A percentile compares a stretch with the other conserved stretches of the same genome.
Evolutionary conservation across 164 flowering plant species (phyloP).

Genomic region (Aristolochia contorta): DNA sequence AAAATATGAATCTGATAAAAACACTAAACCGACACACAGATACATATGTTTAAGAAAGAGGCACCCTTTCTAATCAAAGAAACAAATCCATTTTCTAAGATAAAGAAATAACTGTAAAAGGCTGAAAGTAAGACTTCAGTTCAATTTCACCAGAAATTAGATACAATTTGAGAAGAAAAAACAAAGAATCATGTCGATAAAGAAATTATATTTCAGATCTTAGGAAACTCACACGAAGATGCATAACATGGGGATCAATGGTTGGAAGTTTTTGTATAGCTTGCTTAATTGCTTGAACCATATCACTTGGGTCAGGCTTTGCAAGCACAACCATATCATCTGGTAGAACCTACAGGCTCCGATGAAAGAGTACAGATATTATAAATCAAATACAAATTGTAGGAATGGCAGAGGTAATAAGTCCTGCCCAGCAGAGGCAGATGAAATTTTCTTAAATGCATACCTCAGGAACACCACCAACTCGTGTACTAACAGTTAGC

Average conservation of each 20-base stretch:
- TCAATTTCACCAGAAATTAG: too few species aligned
- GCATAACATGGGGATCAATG: slow-evolving; percentile 91
- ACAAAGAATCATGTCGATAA: background rate
- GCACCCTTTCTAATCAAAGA: too few species aligned
- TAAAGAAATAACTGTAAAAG: too few species aligned
- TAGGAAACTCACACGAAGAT: slow-evolving; percentile 56
- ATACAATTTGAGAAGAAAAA: background rate
- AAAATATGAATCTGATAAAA: too few species aligned
- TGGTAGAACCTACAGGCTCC: slow-evolving; percentile 62
- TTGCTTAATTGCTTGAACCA: slow-evolving; percentile 73
- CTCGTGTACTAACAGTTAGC: slow-evolving; percentile 96
- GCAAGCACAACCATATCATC: slow-evolving; percentile 96
- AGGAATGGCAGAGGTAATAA: background rate
- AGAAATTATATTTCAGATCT: background rate
- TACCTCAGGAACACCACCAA: slow-evolving; percentile 99
- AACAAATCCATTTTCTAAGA: too few species aligned
- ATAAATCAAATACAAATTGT: background rate
- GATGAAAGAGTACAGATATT: background rate
- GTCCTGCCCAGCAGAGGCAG: background rate
- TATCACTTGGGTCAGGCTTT: slow-evolving; percentile 79
- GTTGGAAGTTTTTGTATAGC: slow-evolving; percentile 75
- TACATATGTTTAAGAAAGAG: too few species aligned
- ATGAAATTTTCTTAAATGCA: slow-evolving; percentile 8
- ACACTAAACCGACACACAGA: too few species aligned
- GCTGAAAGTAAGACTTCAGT: too few species aligned